phyloP scores from a whole-genome alignment of 73 alveolate genomes.

The Uronychia binucleata region DNA sequence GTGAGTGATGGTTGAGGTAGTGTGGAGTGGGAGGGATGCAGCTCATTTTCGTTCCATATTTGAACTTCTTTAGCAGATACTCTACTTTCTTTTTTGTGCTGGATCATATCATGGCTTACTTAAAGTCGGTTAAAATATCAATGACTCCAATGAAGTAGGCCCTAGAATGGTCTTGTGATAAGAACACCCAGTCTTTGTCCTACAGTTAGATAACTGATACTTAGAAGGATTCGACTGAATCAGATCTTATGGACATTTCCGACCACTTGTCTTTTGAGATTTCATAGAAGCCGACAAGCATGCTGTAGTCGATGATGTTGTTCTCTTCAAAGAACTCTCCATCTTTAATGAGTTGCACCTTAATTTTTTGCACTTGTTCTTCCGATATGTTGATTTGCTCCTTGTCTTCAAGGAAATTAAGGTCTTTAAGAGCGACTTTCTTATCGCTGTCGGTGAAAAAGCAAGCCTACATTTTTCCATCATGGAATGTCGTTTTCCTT shows the following conservation, averaged over 20 bases:
- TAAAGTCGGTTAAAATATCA: slow-evolving; percentile 76
- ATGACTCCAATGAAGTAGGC: slow-evolving; percentile 67
- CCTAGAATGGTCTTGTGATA: slow-evolving; percentile 31
- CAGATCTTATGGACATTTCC: not conserved
- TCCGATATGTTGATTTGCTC: slow-evolving; percentile 62
- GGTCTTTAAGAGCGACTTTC: slow-evolving; percentile 86
- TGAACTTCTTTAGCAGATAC: slow-evolving; percentile 68
- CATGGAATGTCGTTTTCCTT: slow-evolving; percentile 30
- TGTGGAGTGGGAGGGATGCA: slow-evolving; percentile 74
- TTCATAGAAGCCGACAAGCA: slow-evolving; percentile 76
- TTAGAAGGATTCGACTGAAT: not conserved
- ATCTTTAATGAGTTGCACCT: slow-evolving; percentile 79
- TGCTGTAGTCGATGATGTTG: slow-evolving; percentile 86
- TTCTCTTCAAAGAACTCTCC: slow-evolving; percentile 76
- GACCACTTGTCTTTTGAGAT: slow-evolving; percentile 8
- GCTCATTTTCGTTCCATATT: slow-evolving; percentile 78
- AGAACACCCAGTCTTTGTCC: slow-evolving; percentile 80
- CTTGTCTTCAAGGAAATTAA: slow-evolving; percentile 74
- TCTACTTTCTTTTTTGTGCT: slow-evolving; percentile 82
- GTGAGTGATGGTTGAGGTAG: too few relatives aligned
- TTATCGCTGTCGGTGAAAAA: slow-evolving; percentile 29
- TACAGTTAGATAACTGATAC: slow-evolving; percentile 32
- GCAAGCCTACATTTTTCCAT: not conserved
- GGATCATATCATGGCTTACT: slow-evolving; percentile 7
- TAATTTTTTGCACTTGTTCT: slow-evolving; percentile 41